phyloP scores from a whole-genome alignment of 2,329 filamentous ascomycete genomes.

The Talaromyces sp. region DNA sequence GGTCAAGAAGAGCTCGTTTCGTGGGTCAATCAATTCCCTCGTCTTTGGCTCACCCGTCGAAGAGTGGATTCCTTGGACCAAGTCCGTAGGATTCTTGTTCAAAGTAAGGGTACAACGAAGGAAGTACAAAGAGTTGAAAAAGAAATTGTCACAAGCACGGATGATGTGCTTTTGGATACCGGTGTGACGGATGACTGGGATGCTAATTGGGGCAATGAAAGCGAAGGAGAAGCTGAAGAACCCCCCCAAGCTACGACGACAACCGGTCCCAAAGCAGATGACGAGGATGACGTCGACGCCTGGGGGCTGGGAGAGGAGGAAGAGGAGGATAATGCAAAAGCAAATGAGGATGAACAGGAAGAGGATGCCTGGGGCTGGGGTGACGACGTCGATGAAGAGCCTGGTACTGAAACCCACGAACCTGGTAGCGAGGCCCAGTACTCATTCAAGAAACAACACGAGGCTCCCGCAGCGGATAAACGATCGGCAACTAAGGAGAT shows the following conservation, averaged over 20 bases:
- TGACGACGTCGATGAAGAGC: slow-evolving; percentile 55
- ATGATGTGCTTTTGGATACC: slow-evolving; percentile 60
- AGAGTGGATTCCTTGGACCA: slow-evolving; percentile 74
- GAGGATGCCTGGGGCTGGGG: slow-evolving; percentile 83
- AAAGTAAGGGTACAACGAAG: slow-evolving; percentile 63
- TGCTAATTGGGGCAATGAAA: slow-evolving; percentile 72
- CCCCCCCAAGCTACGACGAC: not conserved
- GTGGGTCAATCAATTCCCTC: slow-evolving; percentile 77
- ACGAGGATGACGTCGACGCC: slow-evolving; percentile 47
- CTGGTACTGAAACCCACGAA: slow-evolving; percentile 29
- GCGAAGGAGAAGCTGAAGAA: slow-evolving; percentile 37
- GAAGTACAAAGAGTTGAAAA: slow-evolving; percentile 81
- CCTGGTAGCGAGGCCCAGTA: slow-evolving; percentile 20
- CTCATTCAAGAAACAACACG: slow-evolving; percentile 21
- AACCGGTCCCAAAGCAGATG: slow-evolving; percentile 21
- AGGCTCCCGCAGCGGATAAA: not conserved
- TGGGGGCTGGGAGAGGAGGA: slow-evolving; percentile 50
- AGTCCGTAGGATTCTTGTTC: slow-evolving; percentile 65
- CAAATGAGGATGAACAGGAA: slow-evolving; percentile 37
- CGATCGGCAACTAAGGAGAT: slow-evolving; percentile 55
- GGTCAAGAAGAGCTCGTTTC: slow-evolving; percentile 62
- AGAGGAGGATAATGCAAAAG: slow-evolving; percentile 21
- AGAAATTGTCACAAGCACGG: slow-evolving; percentile 68
- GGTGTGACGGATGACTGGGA: slow-evolving; percentile 65
- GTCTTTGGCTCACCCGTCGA: slow-evolving; percentile 80